Evolutionary conservation across 225 moss, liverwort and hornwort species (phyloP).

Genomic region (Climacium dendroides): DNA sequence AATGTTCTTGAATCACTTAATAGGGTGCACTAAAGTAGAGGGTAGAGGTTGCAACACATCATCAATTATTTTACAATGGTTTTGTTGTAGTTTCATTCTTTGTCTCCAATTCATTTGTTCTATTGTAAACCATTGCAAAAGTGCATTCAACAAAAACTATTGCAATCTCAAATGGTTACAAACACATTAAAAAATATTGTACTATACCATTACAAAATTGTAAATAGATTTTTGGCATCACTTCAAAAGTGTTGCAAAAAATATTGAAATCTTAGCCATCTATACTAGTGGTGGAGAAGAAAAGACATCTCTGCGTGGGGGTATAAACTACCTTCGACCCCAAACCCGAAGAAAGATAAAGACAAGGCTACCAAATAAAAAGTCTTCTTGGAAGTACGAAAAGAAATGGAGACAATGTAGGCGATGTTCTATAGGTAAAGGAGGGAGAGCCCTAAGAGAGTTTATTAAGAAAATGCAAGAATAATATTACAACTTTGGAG

Average conservation of each 20-base stretch:
- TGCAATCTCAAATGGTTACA: neutral
- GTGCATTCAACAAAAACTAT: neutral
- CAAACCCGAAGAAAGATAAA: neutral
- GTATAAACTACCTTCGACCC: neutral
- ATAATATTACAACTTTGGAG: neutral
- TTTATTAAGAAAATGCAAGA: neutral
- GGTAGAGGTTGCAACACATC: too few relatives aligned
- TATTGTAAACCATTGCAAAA: too few relatives aligned
- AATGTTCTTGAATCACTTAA: neutral
- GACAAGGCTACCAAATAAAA: neutral
- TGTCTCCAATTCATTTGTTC: too few relatives aligned
- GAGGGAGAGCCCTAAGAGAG: too few relatives aligned
- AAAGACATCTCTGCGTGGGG: slow-evolving; percentile 8
- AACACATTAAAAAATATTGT: neutral
- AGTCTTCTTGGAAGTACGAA: too few relatives aligned
- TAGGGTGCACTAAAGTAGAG: too few relatives aligned
- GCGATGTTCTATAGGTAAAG: too few relatives aligned
- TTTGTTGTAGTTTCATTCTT: too few relatives aligned
- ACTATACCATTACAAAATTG: neutral
- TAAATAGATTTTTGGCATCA: neutral
- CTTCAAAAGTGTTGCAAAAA: too few relatives aligned
- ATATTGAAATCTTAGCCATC: neutral
- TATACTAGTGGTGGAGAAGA: neutral
- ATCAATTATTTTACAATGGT: too few relatives aligned
- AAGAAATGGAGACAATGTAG: too few relatives aligned